A percentile compares a stretch with the other conserved stretches of the same genome.
phyloP scores from a whole-genome alignment of 164 flowering plant species.

The Kingdonia uniflora region DNA sequence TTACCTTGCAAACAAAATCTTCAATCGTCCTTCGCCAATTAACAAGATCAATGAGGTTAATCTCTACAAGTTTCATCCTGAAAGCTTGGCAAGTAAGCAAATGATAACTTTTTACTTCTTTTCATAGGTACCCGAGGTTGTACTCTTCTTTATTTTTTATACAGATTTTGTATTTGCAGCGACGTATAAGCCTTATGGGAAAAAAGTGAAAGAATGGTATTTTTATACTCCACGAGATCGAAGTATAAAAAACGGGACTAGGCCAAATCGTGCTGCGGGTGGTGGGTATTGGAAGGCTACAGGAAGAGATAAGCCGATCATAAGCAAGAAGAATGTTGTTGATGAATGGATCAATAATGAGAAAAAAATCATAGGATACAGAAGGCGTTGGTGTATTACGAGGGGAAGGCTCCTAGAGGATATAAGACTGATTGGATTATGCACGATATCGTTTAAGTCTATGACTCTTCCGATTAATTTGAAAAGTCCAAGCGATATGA shows the following conservation, averaged over 20 bases:
- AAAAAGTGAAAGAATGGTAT: neutral
- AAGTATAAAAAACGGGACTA: neutral
- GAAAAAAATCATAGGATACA: neutral
- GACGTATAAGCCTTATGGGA: neutral
- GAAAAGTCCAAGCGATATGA: neutral
- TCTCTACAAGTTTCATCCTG: neutral
- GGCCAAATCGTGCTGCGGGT: neutral
- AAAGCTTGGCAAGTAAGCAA: neutral
- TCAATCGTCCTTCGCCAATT: neutral
- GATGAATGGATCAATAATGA: neutral
- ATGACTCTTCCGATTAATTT: neutral
- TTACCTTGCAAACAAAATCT: neutral
- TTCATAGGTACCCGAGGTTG: neutral
- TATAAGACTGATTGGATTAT: neutral
- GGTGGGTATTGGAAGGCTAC: constrained; percentile 1
- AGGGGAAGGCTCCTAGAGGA: neutral
- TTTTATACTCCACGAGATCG: neutral
- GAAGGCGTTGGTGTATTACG: neutral
- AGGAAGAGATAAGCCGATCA: neutral
- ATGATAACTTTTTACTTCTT: neutral
- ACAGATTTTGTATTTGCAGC: neutral
- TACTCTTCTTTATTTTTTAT: neutral
- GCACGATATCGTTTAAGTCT: neutral
- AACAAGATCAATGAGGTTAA: neutral
- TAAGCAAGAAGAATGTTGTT: neutral